Evolutionary conservation across 331 rosid species (phyloP), one percentile per base, ranked within the genome.

Genomic region (Quercus phellos): DNA sequence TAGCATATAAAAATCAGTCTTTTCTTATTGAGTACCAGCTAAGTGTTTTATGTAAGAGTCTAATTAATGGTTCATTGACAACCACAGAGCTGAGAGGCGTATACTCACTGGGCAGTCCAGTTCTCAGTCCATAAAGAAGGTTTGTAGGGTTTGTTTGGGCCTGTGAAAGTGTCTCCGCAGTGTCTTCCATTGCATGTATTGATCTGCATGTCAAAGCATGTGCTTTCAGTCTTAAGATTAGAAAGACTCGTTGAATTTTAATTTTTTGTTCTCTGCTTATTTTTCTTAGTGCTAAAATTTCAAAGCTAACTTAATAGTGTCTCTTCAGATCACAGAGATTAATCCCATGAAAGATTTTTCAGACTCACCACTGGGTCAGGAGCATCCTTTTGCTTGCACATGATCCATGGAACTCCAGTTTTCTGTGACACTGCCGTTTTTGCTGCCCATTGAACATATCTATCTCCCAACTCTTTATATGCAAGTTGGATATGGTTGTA

Each of bases 101-200:
- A 46, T 74, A 80, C 97, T 90, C 78, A 95, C 91, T 95, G 99
- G 64, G 98, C 96, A 53, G 98, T 95, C 99, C 99, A 95, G 61
- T 95, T 95, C 76, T 95, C 99, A 50, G 99, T 95, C 99, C 99
- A 95, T 3, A 95, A 0, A 30, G 84, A 2, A 29, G 99, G 99
- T 77, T 95, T 95, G 85, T 86, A 26, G 74, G 98, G 96, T 34
- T 81, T 93, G 85, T 95, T 95, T 19, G 98, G 99, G 42, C 99
- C 99, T 0, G 81, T 1, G 76, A 92, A 95, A 18, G 99, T 95
- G 78, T 95, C 99, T 72, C 93, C 99, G 19, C 99, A 92, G 26
- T 95, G 91, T 78, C 99, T 95, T 85, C 99, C 99, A 43, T 95
- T 95, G 90, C 99, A 95, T 29, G 98, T 72, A 35, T 91, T 95